phyloP scores from a whole-genome alignment of 495 filamentous ascomycete genomes.

The Glonium stellatum region DNA sequence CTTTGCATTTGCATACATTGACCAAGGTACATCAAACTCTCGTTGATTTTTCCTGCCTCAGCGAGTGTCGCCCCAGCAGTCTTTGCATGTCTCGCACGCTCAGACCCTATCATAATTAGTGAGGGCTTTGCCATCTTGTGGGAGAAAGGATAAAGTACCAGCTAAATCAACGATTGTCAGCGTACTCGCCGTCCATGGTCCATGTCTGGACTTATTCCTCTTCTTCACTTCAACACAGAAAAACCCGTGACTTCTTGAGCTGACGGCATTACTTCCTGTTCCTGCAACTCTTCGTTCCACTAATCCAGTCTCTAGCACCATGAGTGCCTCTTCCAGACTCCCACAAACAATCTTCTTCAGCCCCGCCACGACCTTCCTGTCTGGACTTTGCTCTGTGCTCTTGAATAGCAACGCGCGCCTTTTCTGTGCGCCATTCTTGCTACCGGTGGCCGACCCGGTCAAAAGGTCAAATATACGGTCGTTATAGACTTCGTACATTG shows the following conservation, averaged over 20 bases:
- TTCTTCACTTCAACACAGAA: conserved; percentile 95
- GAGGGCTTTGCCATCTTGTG: neutral
- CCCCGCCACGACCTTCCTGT: conserved; percentile 86
- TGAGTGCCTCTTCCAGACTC: conserved; percentile 78
- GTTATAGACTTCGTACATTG: conserved; percentile 99
- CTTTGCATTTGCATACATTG: conserved; percentile 96
- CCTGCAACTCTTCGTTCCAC: conserved; percentile 82
- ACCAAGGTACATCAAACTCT: conserved; percentile 94
- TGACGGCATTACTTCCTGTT: conserved; percentile 82
- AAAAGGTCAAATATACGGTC: conserved; percentile 95
- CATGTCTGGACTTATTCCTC: conserved; percentile 48
- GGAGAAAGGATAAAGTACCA: conserved; percentile 42
- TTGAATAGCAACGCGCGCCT: conserved; percentile 81
- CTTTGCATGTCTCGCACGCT: conserved; percentile 86
- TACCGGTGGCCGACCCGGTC: conserved; percentile 45
- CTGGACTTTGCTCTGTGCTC: conserved; percentile 70
- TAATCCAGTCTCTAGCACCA: conserved; percentile 85
- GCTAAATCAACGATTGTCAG: conserved; percentile 91
- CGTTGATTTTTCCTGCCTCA: conserved; percentile 96
- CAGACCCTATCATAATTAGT: conserved; percentile 52
- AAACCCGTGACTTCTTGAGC: conserved; percentile 89
- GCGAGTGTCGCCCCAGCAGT: conserved; percentile 86
- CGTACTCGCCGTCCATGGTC: conserved; percentile 69
- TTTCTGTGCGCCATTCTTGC: conserved; percentile 43
- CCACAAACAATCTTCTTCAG: conserved; percentile 82